Conservation (phyloP, 2,329 filamentous ascomycete species). For the Fonsecaea pugnacius region DNA sequence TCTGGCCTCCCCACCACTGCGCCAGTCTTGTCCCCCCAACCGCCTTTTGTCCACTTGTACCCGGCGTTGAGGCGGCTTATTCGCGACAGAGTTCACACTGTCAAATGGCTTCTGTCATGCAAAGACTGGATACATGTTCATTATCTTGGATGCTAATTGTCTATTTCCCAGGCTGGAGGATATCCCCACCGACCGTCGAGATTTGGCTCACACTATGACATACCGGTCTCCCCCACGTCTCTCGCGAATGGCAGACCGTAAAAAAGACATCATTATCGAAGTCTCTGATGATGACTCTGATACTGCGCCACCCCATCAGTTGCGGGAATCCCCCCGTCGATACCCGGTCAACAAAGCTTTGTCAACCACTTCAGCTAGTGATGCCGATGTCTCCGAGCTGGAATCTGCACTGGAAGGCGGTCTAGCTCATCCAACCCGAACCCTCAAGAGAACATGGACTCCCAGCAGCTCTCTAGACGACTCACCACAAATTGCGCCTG, state of each 20-base stretch:
- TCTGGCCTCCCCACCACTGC: not conserved
- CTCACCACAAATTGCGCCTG: not conserved
- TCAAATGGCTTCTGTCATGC: not conserved
- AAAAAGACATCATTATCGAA: conserved; percentile 9
- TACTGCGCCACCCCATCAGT: not conserved
- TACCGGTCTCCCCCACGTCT: conserved; percentile 9
- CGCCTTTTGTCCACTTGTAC: not conserved
- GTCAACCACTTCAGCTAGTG: conserved; percentile 4
- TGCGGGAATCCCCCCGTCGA: not conserved
- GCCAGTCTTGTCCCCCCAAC: not conserved
- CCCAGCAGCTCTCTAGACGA: not conserved
- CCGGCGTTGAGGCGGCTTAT: not conserved
- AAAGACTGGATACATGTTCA: not conserved
- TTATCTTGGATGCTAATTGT: not conserved
- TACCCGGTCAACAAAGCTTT: not conserved
- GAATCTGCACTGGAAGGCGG: not conserved
- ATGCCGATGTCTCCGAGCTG: conserved; percentile 9
- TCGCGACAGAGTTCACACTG: not conserved
- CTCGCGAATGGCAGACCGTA: not conserved
- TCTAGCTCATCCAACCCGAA: not conserved
- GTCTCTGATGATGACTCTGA: conserved; percentile 21
- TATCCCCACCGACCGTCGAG: not conserved
- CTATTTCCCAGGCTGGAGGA: not conserved
- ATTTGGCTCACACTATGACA: not conserved
- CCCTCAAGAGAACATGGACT: conserved; percentile 13